Evolutionary conservation across 1,139 yeast species (phyloP).

Genomic region (Candida pseudoviswanathii): DNA sequence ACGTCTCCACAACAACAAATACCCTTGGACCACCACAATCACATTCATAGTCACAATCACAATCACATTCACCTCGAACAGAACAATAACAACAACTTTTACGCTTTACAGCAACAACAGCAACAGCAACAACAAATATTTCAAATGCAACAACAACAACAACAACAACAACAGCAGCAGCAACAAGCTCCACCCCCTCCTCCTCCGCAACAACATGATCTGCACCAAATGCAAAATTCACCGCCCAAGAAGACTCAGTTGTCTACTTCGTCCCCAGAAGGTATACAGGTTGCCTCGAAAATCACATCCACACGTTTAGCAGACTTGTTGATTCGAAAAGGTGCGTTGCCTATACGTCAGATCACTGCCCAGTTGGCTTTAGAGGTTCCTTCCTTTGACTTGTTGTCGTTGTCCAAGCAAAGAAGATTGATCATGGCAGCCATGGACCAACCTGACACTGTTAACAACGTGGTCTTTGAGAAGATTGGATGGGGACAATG

Average conservation of each 20-base stretch:
- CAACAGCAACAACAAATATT: constrained; percentile 4
- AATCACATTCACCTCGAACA: constrained; percentile 1
- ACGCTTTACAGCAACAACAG: constrained; percentile 5
- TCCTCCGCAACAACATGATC: constrained; percentile 3
- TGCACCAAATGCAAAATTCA: background rate
- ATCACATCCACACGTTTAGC: constrained; percentile 84
- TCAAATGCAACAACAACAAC: constrained; percentile 4
- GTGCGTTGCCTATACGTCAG: constrained; percentile 90
- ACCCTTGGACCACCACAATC: background rate
- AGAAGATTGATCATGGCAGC: constrained; percentile 89
- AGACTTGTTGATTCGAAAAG: constrained; percentile 65
- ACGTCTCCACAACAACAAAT: constrained; percentile 3
- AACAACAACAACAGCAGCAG: constrained; percentile 4
- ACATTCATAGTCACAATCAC: background rate
- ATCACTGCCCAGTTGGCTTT: constrained; percentile 76
- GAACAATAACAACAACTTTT: background rate
- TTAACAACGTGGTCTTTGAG: constrained; percentile 71
- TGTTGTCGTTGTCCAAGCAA: constrained; percentile 82
- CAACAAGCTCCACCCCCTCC: background rate
- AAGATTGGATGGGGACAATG: constrained; percentile 99
- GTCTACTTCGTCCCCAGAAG: constrained; percentile 85
- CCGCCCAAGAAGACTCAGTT: constrained; percentile 34
- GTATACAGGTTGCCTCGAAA: constrained; percentile 83
- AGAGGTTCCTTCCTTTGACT: constrained; percentile 80
- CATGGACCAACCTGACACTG: constrained; percentile 65